Evolutionary conservation across 192 early-diverging fungal species (phyloP).

Genomic region (Phycomyces nitens): DNA sequence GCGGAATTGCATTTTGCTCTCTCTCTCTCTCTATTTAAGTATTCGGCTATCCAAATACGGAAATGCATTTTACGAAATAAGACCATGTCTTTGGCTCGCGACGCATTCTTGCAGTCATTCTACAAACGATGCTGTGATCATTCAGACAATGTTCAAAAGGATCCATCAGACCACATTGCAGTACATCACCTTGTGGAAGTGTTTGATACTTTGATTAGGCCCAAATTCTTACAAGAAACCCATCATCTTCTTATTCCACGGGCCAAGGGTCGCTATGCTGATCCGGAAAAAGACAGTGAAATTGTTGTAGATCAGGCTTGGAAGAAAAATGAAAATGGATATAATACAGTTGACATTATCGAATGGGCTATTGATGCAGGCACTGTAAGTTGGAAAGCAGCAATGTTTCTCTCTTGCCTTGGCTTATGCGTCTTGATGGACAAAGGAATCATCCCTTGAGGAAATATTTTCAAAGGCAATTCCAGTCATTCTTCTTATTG

Average conservation of each 20-base stretch:
- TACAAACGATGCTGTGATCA: neutral
- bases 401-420: neutral
- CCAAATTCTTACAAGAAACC: constrained; percentile 11
- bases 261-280: neutral
- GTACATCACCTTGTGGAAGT: constrained; percentile 14
- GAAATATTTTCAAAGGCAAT: constrained; percentile 7
- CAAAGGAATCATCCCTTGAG: neutral
- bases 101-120: constrained; percentile 1
- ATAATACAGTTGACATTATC: constrained; percentile 18
- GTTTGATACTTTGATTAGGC: constrained; percentile 7
- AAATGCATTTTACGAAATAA: neutral
- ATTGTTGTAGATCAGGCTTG: constrained; percentile 7
- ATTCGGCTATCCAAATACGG: constrained; percentile 1
- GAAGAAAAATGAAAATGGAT: constrained; percentile 10
- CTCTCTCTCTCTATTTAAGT: neutral
- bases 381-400: neutral
- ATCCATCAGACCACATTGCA: constrained; percentile 6
- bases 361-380: neutral
- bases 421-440: neutral
- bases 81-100: neutral
- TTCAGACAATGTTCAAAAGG: neutral
- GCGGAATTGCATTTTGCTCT: neutral
- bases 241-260: constrained; percentile 3
- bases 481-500: constrained; percentile 16
- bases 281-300: constrained; percentile 5